Base-by-base conservation (phyloP, 2,329 filamentous ascomycete genomes). In the Zalaria sp. region DNA sequence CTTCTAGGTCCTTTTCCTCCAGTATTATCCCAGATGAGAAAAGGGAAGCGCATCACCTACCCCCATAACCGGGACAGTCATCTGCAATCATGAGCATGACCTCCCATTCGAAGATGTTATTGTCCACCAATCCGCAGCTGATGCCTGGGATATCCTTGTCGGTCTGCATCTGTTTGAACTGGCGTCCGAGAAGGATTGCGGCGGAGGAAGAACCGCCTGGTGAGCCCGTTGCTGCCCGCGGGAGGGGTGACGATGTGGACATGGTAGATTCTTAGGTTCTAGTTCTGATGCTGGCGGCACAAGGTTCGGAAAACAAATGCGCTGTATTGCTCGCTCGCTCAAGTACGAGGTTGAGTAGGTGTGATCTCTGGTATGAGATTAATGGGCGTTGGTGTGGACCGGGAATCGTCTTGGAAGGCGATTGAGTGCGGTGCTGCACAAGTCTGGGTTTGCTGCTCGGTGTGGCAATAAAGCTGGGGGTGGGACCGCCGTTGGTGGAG, bases 61-160 rank as follows among this genome's bases (percentile, higher is more conserved):
- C 88, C 54, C 88, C 88, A 54, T 95, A 95, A 38, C 56, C 56
- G 45, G 57, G 54, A 64, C 83, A 88, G 57, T 93, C 87, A 53
- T 95, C 88, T 47, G 78, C 86, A 50, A 96, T 89, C 89, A 98
- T 96, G 46, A 98, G 77, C 83, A 95, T 94, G 18, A 96, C 87
- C 63, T 96, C 88, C 91, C 91, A 98, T 67, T 93, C 83, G 51
- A 95, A 95, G 6, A 96, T 79, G 59, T 93, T 82, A 60, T 83
- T 83, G 54, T 81, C 79, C 40, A 88, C 79, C 35, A 98, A 69
- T 0, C 91, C 91, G 54, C 86, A 93, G 47, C 87, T 95, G 57
- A 96, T 94, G 41, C 89, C 91, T 0, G 86, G 86, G 37, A 96
- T 82, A 62, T 94, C 87, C 58, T 87, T 89, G 60, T 85, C 81